Evolutionary conservation across 148 eudicot genomes (phyloP), one percentile per base, ranked within the genome.

Genomic region (Hydrangea macrophylla): DNA sequence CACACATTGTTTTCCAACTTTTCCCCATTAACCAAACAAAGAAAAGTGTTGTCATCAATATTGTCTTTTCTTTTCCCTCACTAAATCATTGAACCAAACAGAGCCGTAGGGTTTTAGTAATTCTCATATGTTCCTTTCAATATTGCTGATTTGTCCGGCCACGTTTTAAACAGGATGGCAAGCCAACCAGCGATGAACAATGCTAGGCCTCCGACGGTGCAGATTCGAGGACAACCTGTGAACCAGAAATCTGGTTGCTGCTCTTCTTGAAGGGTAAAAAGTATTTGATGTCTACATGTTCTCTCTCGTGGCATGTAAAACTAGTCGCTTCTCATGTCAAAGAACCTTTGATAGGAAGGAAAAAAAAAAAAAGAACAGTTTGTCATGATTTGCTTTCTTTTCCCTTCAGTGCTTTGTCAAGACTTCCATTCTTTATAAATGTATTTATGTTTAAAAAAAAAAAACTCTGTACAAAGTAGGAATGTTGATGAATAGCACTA

Each of bases 221-320:
- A 86, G 76, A 78, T 89, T 36, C 80, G 78, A 54, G 92, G 96
- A 62, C 89, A 84, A 67, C 96, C 92, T 10, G 78, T 89, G 51
- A 80, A 81, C 64, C 84, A 86, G 58, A 86, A 78, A 60, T 62
- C 83, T 48, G 89, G 92, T 37, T 89, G 96, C 82, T 89, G 96
- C 76, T 89, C 91, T 54, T 69, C 84, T 72, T 89, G 65, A 84
- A 74, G 56, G 51, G 26, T 22, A 18, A 32, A 30, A 51, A 15
- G 17, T 18, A 17, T 48, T 15, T 48, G 35, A 44, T 64, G 33
- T 22, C 4, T 13, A 18, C 24, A 8, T 27, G 55, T 27, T 57
- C 57, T 42, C 25, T 7, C 48, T n/a, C 27, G 57, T 65, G 58
- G 28, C 62, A 55, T 63, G 68, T 62, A 55, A 63, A 62, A 54